Evolutionary conservation across 495 filamentous ascomycete species (phyloP).

Genomic region (Penicillium riverlandense): DNA sequence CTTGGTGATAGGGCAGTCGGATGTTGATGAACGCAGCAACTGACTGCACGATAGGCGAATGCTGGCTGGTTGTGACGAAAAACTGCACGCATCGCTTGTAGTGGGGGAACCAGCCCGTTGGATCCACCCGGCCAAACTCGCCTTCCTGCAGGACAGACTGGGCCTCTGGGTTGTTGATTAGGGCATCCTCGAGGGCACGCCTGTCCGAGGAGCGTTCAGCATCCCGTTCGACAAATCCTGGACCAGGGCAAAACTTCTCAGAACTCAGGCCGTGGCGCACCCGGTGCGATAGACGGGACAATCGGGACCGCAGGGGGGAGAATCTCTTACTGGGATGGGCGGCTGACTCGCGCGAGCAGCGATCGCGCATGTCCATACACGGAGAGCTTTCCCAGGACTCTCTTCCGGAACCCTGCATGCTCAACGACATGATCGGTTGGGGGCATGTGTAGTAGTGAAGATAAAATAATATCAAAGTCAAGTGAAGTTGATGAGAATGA

Average conservation of each 20-base stretch:
- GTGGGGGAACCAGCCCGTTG: constrained; percentile 83
- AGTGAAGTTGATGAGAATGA: not conserved
- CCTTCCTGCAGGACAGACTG: constrained; percentile 9
- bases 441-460: constrained; percentile 16
- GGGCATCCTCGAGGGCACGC: constrained; percentile 11
- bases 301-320: too few species aligned
- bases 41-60: constrained; percentile 70
- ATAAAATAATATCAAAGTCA: not conserved
- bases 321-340: constrained; percentile 17
- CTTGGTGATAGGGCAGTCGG: constrained; percentile 37
- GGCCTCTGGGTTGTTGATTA: constrained; percentile 5
- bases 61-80: constrained; percentile 83
- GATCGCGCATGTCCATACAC: constrained; percentile 25
- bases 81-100: constrained; percentile 81
- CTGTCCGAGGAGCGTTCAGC: constrained; percentile 21
- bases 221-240: constrained; percentile 17
- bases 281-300: not conserved
- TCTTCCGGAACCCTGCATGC: constrained; percentile 30
- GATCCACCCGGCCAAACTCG: constrained; percentile 48
- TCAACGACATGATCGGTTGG: constrained; percentile 27
- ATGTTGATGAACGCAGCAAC: constrained; percentile 91
- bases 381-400: constrained; percentile 31
- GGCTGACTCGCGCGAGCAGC: constrained; percentile 19
- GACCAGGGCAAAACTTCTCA: constrained; percentile 15
- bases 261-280: constrained; percentile 11